Percentiles rank a stretch among this genome's conserved stretches.
Evolutionary conservation across 2,329 filamentous ascomycete genomes (phyloP).

Genomic region (Cordyceps fumosorosea): DNA sequence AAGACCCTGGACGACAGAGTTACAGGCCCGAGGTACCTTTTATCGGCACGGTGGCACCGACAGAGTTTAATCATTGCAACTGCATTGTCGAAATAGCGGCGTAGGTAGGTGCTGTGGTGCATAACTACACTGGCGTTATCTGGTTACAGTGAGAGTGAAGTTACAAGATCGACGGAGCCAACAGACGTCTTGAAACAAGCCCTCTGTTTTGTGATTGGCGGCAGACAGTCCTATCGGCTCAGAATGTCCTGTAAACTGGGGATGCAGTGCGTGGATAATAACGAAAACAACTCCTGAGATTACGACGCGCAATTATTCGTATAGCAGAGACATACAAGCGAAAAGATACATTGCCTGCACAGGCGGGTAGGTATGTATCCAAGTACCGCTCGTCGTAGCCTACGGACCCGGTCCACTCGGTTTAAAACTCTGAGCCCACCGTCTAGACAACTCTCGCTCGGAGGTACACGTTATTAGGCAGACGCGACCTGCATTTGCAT

Average conservation of each 20-base stretch:
- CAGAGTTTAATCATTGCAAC: too few species aligned
- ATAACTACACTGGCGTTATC: background rate
- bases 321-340: background rate
- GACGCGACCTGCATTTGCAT: background rate
- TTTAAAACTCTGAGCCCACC: conserved; percentile 13
- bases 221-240: background rate
- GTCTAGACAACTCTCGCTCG: background rate
- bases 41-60: too few species aligned
- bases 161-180: background rate
- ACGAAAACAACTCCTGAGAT: background rate
- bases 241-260: background rate
- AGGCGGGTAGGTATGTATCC: background rate
- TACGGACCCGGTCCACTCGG: conserved; percentile 1
- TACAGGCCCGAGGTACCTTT: too few species aligned
- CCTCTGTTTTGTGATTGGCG: background rate
- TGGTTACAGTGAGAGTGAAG: background rate
- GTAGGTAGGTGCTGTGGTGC: background rate
- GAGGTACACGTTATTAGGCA: background rate
- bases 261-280: background rate
- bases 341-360: background rate
- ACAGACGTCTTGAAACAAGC: background rate
- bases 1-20: too few species aligned
- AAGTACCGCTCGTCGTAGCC: background rate
- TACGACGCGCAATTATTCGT: background rate
- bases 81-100: background rate